Evolutionary conservation across 768 basidiomycete genomes (phyloP).

Genomic region (Boletales sp.): DNA sequence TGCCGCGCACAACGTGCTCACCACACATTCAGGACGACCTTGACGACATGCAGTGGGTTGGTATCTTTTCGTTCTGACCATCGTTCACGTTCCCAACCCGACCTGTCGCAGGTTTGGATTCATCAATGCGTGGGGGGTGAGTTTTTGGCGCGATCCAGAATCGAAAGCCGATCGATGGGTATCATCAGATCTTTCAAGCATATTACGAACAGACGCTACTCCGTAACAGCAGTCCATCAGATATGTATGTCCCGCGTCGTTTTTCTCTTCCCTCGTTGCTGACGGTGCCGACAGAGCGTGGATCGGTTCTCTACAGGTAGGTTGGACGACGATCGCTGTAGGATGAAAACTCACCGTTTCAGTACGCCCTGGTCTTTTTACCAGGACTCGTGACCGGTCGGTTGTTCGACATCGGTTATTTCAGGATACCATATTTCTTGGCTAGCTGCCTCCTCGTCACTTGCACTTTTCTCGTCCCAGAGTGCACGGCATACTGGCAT

Average conservation of each 20-base stretch:
- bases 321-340: not conserved
- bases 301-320: conserved; percentile 75
- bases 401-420: conserved; percentile 71
- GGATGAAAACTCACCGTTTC: not conserved
- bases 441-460: conserved; percentile 50
- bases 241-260: conserved; percentile 41
- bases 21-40: conserved; percentile 5
- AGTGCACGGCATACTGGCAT: conserved; percentile 76
- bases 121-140: conserved; percentile 71
- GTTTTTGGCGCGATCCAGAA: conserved; percentile 19
- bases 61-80: conserved; percentile 2
- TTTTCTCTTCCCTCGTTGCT: not conserved
- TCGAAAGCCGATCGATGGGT: not conserved
- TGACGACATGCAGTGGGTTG: conserved; percentile 40
- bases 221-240: conserved; percentile 48
- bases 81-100: not conserved
- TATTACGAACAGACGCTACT: conserved; percentile 62
- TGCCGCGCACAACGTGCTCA: not conserved
- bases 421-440: conserved; percentile 45
- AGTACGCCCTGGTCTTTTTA: conserved; percentile 64
- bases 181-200: conserved; percentile 60
- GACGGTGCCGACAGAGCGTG: conserved; percentile 48
- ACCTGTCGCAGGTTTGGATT: conserved; percentile 52
- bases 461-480: conserved; percentile 59
- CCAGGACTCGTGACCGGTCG: conserved; percentile 64